Base-by-base conservation (phyloP, 108 stramenopile species). In the Stephanodiscus minutulus region DNA sequence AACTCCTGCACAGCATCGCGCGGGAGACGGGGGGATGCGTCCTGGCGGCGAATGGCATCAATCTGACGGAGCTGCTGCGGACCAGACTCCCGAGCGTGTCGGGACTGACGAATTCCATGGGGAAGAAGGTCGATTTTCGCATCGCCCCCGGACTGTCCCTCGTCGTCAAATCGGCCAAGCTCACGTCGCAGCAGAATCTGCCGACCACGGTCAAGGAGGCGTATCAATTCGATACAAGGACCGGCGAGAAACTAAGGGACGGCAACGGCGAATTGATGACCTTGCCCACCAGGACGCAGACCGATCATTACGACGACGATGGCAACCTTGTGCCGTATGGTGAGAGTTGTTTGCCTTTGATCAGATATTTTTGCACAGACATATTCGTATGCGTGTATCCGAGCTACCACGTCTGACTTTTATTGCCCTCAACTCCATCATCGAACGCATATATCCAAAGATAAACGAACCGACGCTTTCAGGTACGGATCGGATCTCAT, bases 1-100 rank as follows among this genome's bases (percentile, higher is more conserved):
- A 73, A 65, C 69, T 91, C 24, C 54, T 96, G 20, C 65, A 83
- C 7, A 83, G 85, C 63, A 55, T 96, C 50, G 79, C 91, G 10
- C 72, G 82, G 48, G 77, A 78, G 59, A 96, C 87, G 3, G 91
- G 92, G 36, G 94, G 94, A 10, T 72, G 78, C 27, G 91, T 96
- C 22, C 35, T 81, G 20, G 83, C 90, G 3, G 87, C 87, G 37
- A 73, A 68, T 7, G 78, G 78, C 25, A 72, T 66, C 18, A 78
- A 85, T 39, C 24, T 96, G 33, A 71, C 87, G 35, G 55, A 85
- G 25, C 73, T 90, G 12, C 64, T 96, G 20, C 59, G 79, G 11
- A 39, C 8, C 2, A 57, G 68, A 25, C 44, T 55, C 15, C 37
- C 61, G 15, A 55, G 25, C 21, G 22, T 25, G 10, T 53, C 49